Conservation (phyloP, 1,284 basidiomycete genomes). For the Pseudozyma thailandica region DNA sequence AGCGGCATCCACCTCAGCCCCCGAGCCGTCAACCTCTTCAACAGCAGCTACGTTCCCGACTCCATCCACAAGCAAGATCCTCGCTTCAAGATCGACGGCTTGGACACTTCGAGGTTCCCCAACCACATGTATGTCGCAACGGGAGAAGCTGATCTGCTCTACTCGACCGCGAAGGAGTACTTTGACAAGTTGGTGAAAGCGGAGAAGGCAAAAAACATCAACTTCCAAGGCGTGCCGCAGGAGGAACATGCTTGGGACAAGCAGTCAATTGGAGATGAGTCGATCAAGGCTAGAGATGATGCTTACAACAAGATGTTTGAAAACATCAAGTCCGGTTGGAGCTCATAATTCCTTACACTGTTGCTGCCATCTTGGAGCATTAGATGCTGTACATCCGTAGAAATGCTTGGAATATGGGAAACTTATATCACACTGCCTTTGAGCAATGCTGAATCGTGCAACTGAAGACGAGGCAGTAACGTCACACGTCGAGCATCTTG, state of each 20-base stretch:
- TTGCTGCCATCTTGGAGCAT: too few species aligned
- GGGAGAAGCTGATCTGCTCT: constrained; percentile 53
- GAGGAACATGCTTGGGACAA: constrained; percentile 65
- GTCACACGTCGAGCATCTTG: too few species aligned
- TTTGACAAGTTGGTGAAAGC: constrained; percentile 38
- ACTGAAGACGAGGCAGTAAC: too few species aligned
- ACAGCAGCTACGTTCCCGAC: constrained; percentile 46
- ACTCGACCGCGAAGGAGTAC: constrained; percentile 37
- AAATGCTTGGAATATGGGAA: too few species aligned
- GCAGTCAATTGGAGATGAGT: constrained; percentile 29
- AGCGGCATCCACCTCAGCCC: constrained; percentile 41
- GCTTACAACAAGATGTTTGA: constrained; percentile 30
- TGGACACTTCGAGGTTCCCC: constrained; percentile 43
- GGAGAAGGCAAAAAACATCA: constrained; percentile 32
- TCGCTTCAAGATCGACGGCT: constrained; percentile 29
- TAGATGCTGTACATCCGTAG: too few species aligned
- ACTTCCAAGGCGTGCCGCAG: constrained; percentile 34
- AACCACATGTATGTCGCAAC: constrained; percentile 43
- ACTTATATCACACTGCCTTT: background rate
- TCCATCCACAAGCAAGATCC: constrained; percentile 23
- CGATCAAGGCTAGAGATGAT: constrained; percentile 27
- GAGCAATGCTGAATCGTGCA: too few species aligned
- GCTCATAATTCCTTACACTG: background rate
- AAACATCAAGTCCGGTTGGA: constrained; percentile 19
- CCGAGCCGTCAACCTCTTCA: constrained; percentile 41